These are phyloP conservation scores for Barnettozyma botsteinii DNA, from an alignment of 805 yeast species.

Conservation along the genomic window DNA sequence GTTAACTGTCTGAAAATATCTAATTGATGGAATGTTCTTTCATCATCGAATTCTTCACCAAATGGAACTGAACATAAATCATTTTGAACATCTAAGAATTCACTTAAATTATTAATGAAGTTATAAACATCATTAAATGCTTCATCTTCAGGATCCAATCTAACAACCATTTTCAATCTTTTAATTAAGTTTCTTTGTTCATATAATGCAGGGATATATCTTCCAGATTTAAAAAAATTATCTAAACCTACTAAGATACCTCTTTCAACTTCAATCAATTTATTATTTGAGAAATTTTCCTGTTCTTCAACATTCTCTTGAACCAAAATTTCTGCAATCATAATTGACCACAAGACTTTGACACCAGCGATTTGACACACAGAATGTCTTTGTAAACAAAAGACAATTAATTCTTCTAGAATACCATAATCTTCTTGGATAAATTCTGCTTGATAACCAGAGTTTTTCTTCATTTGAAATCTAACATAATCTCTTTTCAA, in stretches of 20 bases:
- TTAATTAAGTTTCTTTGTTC: constrained; percentile 53
- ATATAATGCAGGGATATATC: constrained; percentile 47
- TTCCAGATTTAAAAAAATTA: constrained; percentile 52
- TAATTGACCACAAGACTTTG: constrained; percentile 62
- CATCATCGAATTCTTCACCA: constrained; percentile 82
- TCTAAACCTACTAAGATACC: constrained; percentile 61
- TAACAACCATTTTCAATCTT: constrained; percentile 41
- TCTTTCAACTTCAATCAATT: constrained; percentile 52
- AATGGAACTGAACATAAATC: constrained; percentile 71
- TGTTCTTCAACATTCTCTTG: constrained; percentile 55
- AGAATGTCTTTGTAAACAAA: constrained; percentile 62
- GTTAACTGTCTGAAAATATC: constrained; percentile 71
- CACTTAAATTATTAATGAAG: constrained; percentile 49
- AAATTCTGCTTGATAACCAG: constrained; percentile 68
- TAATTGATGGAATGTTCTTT: constrained; percentile 72
- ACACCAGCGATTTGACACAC: constrained; percentile 58
- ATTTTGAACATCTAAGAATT: constrained; percentile 57
- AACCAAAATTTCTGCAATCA: constrained; percentile 59
- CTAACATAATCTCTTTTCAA: constrained; percentile 46
- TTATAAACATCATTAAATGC: constrained; percentile 45
- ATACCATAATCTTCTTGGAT: constrained; percentile 53
- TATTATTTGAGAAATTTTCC: constrained; percentile 47
- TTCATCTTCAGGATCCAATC: constrained; percentile 59
- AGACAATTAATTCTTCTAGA: constrained; percentile 56
- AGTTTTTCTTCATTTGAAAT: constrained; percentile 55